Base-by-base conservation (phyloP, 2,329 filamentous ascomycete genomes). In the Stagonosporopsis vannaccii region DNA sequence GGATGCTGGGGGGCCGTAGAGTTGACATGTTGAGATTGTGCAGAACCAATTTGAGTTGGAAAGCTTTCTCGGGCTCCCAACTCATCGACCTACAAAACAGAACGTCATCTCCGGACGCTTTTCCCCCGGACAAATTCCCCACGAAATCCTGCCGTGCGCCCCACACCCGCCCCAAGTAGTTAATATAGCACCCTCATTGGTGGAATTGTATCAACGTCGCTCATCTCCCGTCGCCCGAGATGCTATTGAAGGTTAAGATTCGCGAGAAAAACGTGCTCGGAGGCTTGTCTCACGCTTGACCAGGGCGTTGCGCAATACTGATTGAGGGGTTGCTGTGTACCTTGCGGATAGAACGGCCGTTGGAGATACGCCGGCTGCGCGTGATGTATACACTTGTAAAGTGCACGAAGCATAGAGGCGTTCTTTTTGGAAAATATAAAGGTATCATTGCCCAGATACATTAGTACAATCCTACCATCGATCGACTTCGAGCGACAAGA, bases 141-240 rank as follows among this genome's bases (percentile, higher is more conserved):
- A 51, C 47, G 41, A 46, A 50, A 51, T 35, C 45, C 51, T 50
- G 52, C 52, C 45, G 52, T 25, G 25, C 7, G 42, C 47, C 47
- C 53, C 53, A 51, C 47, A 51, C 11, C 6, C 30, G 33, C 30
- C 23, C 46, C 39, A 20, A 47, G 46, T 47, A 46, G 51, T 45
- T 23, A 25, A 12, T 15, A 13, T 17, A 37, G 30, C 26, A 36
- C 19, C 28, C 13, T 40, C 15, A 56, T 51, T 56, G 47, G 53
- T 56, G 53, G 53, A 51, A 56, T n/a, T 13, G 20, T 30, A 43
- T 26, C 11, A 25, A 51, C 42, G 28, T 19, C 5, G 23, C 23
- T 43, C 53, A 47, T 36, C 25, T 56, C 53, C 47, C 19, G 42
- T 46, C 53, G 41, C 23, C 53, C 47, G 35, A 51, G 30, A 40